phyloP scores from a whole-genome alignment of 169 alveolate genomes.

The Amoebophrya sp. region DNA sequence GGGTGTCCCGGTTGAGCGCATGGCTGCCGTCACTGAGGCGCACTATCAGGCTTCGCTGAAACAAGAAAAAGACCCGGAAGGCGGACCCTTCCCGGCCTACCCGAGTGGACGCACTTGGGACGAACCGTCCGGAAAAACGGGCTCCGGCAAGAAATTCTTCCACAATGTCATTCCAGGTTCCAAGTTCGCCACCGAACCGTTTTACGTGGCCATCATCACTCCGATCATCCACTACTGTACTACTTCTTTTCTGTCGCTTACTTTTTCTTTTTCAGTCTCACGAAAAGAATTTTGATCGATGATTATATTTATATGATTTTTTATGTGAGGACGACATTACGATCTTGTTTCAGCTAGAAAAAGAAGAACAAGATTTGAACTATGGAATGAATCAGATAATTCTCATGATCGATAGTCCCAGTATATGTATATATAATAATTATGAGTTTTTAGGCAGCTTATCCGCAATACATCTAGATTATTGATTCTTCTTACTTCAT shows the following conservation, averaged over 20 bases:
- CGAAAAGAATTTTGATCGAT: too few relatives aligned
- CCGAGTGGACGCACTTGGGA: constrained; percentile 46
- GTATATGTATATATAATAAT: neutral
- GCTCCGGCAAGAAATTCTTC: constrained; percentile 44
- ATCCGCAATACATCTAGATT: neutral
- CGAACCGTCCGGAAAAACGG: constrained; percentile 37
- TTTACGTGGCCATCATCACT: constrained; percentile 53
- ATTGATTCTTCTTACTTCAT: neutral
- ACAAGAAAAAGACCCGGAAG: constrained; percentile 37
- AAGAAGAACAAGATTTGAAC: too few relatives aligned
- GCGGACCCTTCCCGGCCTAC: constrained; percentile 38
- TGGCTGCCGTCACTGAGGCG: constrained; percentile 38
- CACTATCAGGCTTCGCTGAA: constrained; percentile 45
- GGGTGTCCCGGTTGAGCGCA: constrained; percentile 28
- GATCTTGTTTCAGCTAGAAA: too few relatives aligned
- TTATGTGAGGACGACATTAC: too few relatives aligned
- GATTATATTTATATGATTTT: too few relatives aligned
- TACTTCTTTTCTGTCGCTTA: neutral
- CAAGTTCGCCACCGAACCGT: constrained; percentile 43
- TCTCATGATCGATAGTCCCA: too few relatives aligned
- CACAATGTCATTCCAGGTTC: constrained; percentile 41
- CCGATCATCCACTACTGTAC: constrained; percentile 54
- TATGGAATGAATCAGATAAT: too few relatives aligned
- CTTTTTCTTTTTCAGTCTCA: too few relatives aligned
- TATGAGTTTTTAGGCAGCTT: neutral